These are phyloP conservation scores for Opeltia flavorubescens DNA, from an alignment of 495 filamentous ascomycete species.

Conservation along the genomic window DNA sequence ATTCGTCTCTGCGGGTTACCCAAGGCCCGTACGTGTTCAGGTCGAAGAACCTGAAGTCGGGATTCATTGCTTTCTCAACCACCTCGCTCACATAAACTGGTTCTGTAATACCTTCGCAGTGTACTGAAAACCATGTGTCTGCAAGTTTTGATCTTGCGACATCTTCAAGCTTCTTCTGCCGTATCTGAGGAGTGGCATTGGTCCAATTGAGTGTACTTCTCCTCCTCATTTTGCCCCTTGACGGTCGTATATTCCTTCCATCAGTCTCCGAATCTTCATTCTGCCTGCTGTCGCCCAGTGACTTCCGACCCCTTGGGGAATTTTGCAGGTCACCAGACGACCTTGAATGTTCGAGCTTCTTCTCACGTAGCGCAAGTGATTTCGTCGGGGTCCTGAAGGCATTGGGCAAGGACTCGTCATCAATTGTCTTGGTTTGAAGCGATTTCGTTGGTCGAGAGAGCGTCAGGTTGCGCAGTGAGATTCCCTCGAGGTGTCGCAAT, in stretches of 20 bases:
- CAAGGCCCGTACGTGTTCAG: constrained; percentile 50
- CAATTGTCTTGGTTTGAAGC: constrained; percentile 55
- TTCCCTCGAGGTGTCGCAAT: constrained; percentile 73
- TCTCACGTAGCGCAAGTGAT: constrained; percentile 45
- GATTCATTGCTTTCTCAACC: constrained; percentile 69
- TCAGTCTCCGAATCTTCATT: constrained; percentile 1
- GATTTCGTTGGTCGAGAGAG: constrained; percentile 37
- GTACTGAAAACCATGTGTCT: constrained; percentile 83
- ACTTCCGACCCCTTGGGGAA: neutral
- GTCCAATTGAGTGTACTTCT: constrained; percentile 57
- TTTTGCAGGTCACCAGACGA: constrained; percentile 57
- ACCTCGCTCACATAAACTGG: constrained; percentile 88
- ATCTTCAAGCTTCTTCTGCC: constrained; percentile 68
- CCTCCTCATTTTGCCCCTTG: constrained; percentile 31
- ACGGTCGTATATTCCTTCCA: constrained; percentile 15
- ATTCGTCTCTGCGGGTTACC: constrained; percentile 46
- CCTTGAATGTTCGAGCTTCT: constrained; percentile 48
- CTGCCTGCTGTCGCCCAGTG: constrained; percentile 2
- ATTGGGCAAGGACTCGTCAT: constrained; percentile 65
- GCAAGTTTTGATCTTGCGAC: constrained; percentile 56
- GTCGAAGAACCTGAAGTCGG: constrained; percentile 79
- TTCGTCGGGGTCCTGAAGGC: constrained; percentile 57
- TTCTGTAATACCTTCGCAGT: constrained; percentile 47
- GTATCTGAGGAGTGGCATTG: constrained; percentile 45
- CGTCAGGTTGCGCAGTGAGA: constrained; percentile 75